Evolutionary conservation across 2,329 filamentous ascomycete species (phyloP), one percentile per base, ranked within the genome.

Genomic region (Xenosphaeropsis pyriputrescens): DNA sequence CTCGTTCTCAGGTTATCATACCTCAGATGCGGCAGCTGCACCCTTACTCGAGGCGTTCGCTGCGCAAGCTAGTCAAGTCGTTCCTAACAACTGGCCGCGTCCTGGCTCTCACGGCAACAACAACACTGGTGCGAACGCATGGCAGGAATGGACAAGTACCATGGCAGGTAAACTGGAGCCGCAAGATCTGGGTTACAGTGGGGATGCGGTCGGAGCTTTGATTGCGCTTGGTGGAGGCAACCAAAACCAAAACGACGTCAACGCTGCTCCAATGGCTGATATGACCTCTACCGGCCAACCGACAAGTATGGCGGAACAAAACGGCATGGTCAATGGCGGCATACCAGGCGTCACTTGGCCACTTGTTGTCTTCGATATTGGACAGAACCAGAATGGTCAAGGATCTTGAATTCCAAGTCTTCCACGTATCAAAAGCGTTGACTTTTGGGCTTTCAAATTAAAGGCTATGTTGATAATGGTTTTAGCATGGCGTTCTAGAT

Each of bases 51-150:
- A 47, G 19, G 46, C 45, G 5, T 50, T 50, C 16, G 45, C 48
- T n/a, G 37, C 43, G 4, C 48, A 50, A 35, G 46, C 46, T 16
- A 43, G 45, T 14, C 51, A 53, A 40, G 59, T 62, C 26, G 60
- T 61, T 17, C 37, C 43, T 12, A 42, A 46, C 14, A 41, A 35
- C n/a, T 52, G 44, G 47, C 44, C 44, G 17, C 42, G 45, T 2
- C 39, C 39, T 33, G 40, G 29, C 34, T n/a, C 29, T 43, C 15
- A 40, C 39, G 11, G 32, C 16, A 15, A 36, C 31, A 43, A 19
- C 22, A 29, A 46, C 18, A 36, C 49, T 9, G 43, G 47, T 15
- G 45, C 50, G 15, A 47, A 50, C 29, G 42, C 49, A n/a, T 56
- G 54, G 54, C 49, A 52, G 8, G 45, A 52, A 39, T 57, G 49